phyloP scores from a whole-genome alignment of 345 rosid species.

The Arabidopsis thaliana region TAIR10.1 NC_003071.7:104001-104500 shows the following conservation, averaged over 20 bases:
- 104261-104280: constrained; percentile 95
- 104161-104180: constrained; percentile 81
- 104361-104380: constrained; percentile 96
- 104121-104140: constrained; percentile 97
- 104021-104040: constrained; percentile 76
- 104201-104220: constrained; percentile 86
- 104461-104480: neutral
- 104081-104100: constrained; percentile 99
- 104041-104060: constrained; percentile 95
- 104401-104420: constrained; percentile 75
- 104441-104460: constrained; percentile 20
- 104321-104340: neutral
- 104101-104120: constrained; percentile 97
- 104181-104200: constrained; percentile 79
- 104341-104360: constrained; percentile 41
- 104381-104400: constrained; percentile 97
- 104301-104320: constrained; percentile 9
- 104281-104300: constrained; percentile 84
- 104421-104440: constrained; percentile 43
- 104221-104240: constrained; percentile 85
- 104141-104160: constrained; percentile 88
- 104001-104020: neutral
- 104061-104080: constrained; percentile 92
- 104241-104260: constrained; percentile 89
- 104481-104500: constrained; percentile 4